phyloP scores from a whole-genome alignment of 2,329 filamentous ascomycete species.

The Bisporella sp. region DNA sequence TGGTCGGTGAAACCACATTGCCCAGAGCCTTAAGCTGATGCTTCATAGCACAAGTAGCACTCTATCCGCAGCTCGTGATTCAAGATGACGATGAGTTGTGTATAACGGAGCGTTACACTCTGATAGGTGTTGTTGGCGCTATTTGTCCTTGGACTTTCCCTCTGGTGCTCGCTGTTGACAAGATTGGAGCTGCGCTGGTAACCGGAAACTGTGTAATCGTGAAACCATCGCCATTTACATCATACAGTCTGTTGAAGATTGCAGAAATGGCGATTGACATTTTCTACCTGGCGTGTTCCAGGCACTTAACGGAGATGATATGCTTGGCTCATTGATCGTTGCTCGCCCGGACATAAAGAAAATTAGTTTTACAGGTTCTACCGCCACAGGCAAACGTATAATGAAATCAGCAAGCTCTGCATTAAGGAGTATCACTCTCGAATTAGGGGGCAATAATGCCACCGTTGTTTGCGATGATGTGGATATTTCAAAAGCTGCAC shows the following conservation, averaged over 20 bases:
- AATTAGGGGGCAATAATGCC: slow-evolving; percentile 23
- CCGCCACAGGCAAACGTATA: not conserved
- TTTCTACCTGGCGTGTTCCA: not conserved
- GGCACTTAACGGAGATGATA: not conserved
- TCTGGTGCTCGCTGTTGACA: slow-evolving; percentile 32
- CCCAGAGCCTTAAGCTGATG: not conserved
- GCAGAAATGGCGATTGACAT: not conserved
- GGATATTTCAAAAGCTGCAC: slow-evolving; percentile 38
- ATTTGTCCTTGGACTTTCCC: slow-evolving; percentile 55
- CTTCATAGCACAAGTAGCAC: not conserved
- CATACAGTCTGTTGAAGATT: not conserved
- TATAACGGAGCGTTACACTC: not conserved
- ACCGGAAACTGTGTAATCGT: slow-evolving; percentile 48
- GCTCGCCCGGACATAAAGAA: not conserved
- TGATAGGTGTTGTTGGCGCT: slow-evolving; percentile 10
- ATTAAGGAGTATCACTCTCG: not conserved
- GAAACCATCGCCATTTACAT: slow-evolving; percentile 26
- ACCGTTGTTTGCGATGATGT: slow-evolving; percentile 46
- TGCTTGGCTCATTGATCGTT: not conserved
- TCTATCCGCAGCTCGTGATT: not conserved
- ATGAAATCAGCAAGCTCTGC: not conserved
- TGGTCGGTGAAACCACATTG: not conserved
- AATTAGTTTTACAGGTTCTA: not conserved
- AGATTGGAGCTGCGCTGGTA: slow-evolving; percentile 40
- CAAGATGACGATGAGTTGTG: not conserved